Percentiles rank a stretch among this genome's conserved stretches.
Conservation (phyloP, 495 filamentous ascomycete genomes). For the Penicillium taxi region DNA sequence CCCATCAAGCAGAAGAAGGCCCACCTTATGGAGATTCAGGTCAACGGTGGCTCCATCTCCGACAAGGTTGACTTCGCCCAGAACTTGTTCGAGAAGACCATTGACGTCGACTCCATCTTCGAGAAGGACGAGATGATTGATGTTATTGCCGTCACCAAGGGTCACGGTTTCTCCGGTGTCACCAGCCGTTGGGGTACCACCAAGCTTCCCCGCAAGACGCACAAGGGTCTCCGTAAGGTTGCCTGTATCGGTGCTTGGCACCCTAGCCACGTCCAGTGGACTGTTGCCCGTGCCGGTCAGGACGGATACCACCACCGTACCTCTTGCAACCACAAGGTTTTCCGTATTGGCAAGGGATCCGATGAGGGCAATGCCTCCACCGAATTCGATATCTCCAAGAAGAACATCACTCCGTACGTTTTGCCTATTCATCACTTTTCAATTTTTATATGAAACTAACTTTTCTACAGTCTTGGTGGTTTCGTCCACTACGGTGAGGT, state of each 20-base stretch:
- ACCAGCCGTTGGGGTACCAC: constrained; percentile 98
- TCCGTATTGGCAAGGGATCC: constrained; percentile 88
- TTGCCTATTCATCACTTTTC: neutral
- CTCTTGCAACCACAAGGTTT: constrained; percentile 99
- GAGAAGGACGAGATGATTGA: constrained; percentile 99
- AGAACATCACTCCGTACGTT: constrained; percentile 98
- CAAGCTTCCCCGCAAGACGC: constrained; percentile 99
- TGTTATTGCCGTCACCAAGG: constrained; percentile 99
- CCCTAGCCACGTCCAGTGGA: constrained; percentile 99
- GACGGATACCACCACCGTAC: constrained; percentile 99
- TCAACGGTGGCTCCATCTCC: constrained; percentile 91
- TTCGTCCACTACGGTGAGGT: constrained; percentile 99
- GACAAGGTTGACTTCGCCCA: constrained; percentile 96
- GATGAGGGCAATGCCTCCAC: constrained; percentile 88
- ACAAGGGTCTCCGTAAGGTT: constrained; percentile 99
- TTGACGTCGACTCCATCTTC: constrained; percentile 88
- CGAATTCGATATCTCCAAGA: constrained; percentile 96
- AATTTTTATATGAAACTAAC: constrained; percentile 22
- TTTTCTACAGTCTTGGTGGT: constrained; percentile 71
- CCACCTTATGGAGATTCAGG: constrained; percentile 99
- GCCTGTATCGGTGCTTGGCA: constrained; percentile 99
- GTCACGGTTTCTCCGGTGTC: constrained; percentile 96
- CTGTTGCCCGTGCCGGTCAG: constrained; percentile 99
- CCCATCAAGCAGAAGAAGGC: constrained; percentile 99
- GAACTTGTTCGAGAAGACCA: constrained; percentile 96